A percentile compares a stretch with the other conserved stretches of the same genome.
Conservation (phyloP, 1,139 yeast species). For the Kodamaea ohmeri region DNA sequence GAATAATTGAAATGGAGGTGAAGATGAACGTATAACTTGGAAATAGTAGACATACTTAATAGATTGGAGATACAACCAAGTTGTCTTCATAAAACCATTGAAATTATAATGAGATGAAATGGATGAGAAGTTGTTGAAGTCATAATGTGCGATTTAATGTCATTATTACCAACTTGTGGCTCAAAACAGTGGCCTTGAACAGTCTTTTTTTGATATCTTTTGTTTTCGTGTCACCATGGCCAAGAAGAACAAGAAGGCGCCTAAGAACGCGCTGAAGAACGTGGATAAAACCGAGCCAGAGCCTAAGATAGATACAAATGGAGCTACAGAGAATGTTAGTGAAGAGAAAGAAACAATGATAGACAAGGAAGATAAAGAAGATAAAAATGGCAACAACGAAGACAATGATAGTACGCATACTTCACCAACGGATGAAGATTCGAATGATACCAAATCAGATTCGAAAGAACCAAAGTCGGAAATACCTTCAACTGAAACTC, state of each 20-base stretch:
- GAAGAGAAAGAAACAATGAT: background rate
- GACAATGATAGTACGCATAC: no score
- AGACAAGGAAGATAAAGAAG: slow-evolving; percentile 1
- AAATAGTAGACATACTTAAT: no score
- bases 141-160: no score
- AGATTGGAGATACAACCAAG: no score
- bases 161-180: no score
- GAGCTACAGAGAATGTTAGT: slow-evolving; percentile 2
- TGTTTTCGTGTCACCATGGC: slow-evolving; percentile 23
- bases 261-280: slow-evolving; percentile 9
- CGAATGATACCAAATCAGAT: background rate
- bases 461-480: background rate
- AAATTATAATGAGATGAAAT: no score
- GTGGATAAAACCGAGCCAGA: background rate
- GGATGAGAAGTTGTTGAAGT: no score
- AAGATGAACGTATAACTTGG: no score
- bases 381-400: background rate
- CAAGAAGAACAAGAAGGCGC: slow-evolving; percentile 29
- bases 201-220: background rate
- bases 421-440: slow-evolving; percentile 2
- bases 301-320: background rate
- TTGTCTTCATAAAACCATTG: no score
- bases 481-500: background rate
- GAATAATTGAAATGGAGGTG: no score
- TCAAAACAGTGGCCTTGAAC: no score